A percentile compares a stretch with the other conserved stretches of the same genome.
These are phyloP conservation scores for Echeveria elegans DNA, from an alignment of 164 flowering plant species.

Conservation along the genomic window DNA sequence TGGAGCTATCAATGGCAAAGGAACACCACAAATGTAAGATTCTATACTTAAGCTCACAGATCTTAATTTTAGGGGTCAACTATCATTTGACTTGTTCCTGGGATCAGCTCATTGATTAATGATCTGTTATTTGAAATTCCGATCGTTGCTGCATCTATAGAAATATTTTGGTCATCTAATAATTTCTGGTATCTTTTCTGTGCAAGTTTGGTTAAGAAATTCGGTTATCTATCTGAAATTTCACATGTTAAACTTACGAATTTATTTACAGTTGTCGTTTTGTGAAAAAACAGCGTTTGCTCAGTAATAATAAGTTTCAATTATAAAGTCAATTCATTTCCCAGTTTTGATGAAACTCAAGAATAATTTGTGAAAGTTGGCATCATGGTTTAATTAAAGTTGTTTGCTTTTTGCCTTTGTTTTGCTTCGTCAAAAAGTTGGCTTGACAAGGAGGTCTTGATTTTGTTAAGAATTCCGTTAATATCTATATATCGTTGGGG, in stretches of 20 bases:
- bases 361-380: background rate
- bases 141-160: background rate
- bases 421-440: background rate
- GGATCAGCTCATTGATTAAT: background rate
- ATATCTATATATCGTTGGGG: background rate
- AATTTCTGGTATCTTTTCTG: background rate
- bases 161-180: background rate
- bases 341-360: background rate
- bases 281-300: background rate
- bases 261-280: background rate
- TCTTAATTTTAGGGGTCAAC: background rate
- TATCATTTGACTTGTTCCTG: background rate
- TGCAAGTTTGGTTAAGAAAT: background rate
- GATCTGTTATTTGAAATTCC: background rate
- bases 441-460: background rate
- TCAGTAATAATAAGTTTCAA: background rate
- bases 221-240: background rate
- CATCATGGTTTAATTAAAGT: background rate
- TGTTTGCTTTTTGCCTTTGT: background rate
- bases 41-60: background rate
- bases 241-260: background rate
- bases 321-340: background rate
- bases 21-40: conserved; percentile 86
- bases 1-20: conserved; percentile 65
- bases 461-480: background rate